A percentile compares a stretch with the other conserved stretches of the same genome.
Conservation (phyloP, 805 yeast genomes). For the Kodamaea leandrae region DNA sequence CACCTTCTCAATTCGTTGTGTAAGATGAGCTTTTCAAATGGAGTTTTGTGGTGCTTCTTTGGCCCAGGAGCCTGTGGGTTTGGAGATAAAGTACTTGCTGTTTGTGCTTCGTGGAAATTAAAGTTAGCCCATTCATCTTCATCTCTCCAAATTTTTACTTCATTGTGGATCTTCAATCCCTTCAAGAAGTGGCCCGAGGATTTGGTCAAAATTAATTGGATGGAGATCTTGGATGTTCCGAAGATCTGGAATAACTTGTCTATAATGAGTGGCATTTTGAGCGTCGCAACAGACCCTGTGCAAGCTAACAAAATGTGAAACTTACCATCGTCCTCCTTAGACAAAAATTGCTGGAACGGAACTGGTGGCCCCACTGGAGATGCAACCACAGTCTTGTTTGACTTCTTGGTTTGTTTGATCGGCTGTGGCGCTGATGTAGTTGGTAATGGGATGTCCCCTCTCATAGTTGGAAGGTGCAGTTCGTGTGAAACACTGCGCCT, state of each 20-base stretch:
- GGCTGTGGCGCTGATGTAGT: conserved; percentile 4
- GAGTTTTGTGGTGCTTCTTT: conserved; percentile 27
- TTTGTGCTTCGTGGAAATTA: conserved; percentile 21
- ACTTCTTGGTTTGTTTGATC: conserved; percentile 25
- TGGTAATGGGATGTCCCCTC: too few species aligned
- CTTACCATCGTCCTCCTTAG: conserved; percentile 76
- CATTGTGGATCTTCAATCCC: conserved; percentile 62
- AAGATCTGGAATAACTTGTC: conserved; percentile 81
- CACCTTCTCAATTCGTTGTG: conserved; percentile 46
- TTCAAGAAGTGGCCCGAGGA: conserved; percentile 69
- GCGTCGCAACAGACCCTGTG: conserved; percentile 95
- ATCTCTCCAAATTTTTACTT: conserved; percentile 88
- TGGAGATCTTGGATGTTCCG: conserved; percentile 64
- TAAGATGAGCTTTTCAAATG: conserved; percentile 36
- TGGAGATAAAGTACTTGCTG: conserved; percentile 1
- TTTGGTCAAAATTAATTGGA: conserved; percentile 80
- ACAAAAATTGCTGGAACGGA: conserved; percentile 71
- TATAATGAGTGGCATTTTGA: conserved; percentile 85
- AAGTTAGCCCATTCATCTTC: conserved; percentile 81
- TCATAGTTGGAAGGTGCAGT: background rate
- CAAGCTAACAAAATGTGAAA: conserved; percentile 88
- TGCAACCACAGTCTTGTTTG: conserved; percentile 53
- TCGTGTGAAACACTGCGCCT: conserved; percentile 5
- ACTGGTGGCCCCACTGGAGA: conserved; percentile 62
- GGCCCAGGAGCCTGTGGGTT: conserved; percentile 1